Evolutionary conservation across 2,329 filamentous ascomycete species (phyloP), one percentile per base, ranked within the genome.

Genomic region (Fusarium equiseti): DNA sequence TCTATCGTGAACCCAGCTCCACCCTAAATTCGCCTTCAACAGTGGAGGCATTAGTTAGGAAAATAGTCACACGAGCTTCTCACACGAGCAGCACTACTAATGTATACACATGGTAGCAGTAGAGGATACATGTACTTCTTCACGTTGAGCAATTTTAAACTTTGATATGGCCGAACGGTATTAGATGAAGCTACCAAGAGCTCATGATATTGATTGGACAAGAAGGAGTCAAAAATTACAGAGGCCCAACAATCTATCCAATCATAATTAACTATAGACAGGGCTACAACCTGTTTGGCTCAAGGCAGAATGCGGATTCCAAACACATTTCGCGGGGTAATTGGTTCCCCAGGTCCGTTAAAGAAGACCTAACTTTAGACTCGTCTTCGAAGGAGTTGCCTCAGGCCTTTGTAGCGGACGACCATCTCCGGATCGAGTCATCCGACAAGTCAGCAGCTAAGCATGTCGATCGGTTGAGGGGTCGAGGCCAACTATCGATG

Each of bases 291-390:
- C 32, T 40, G 32, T 44, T 38, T 10, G 50, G 57, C 11, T 43
- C 29, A 44, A 68, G 22, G 46, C 18, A 15, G 26, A 54, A 49
- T 48, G 35, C 22, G 32, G 29, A 59, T 42, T 50, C 49, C 13
- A 51, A 35, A 13, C 20, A 29, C 27, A 51, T 68, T 65, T 53
- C 59, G 68, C 44, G 68, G 68, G 68, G 68, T 69, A 68, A 40
- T 60, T 35, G 46, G 40, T 49, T 43, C 63, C 58, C 50, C 54
- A 59, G 54, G 22, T 52, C 56, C 53, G 8, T 44, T 29, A 20
- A 15, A 20, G 46, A 15, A 44, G 42, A 40, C 26, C 44, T 50
- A 46, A 24, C 29, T 35, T 31, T 24, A 22, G 38, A 35, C 16
- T 32, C 27, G 18, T 49, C 16, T 35, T 22, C 13, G 22, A 42